phyloP scores from a whole-genome alignment of 495 filamentous ascomycete species.

The Cenococcum geophilum region DNA sequence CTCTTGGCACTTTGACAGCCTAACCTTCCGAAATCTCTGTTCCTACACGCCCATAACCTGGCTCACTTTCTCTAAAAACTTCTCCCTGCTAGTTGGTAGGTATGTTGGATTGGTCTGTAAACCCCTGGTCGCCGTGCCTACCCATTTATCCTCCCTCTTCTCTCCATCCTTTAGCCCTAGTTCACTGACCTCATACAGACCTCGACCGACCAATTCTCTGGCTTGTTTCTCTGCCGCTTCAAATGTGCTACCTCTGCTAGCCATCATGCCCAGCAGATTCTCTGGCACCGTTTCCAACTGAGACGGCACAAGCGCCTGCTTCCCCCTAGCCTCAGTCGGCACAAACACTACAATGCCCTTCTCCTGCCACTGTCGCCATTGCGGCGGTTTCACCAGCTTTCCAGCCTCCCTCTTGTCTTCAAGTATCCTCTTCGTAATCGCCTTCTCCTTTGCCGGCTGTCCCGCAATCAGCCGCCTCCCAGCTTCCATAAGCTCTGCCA shows the following conservation, averaged over 20 bases:
- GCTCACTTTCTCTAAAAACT: neutral
- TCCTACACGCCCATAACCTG: neutral
- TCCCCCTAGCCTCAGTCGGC: neutral
- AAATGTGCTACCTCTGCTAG: no score
- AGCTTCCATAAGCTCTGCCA: neutral
- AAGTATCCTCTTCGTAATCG: neutral
- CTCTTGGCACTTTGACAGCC: no score
- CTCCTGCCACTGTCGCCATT: no score
- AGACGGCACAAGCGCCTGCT: neutral
- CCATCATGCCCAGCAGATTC: no score
- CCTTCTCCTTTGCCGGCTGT: neutral
- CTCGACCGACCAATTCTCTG: neutral
- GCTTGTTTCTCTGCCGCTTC: neutral
- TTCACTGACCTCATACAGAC: neutral
- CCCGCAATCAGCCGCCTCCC: neutral
- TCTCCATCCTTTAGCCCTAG: neutral
- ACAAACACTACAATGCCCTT: no score
- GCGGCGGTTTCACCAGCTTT: no score
- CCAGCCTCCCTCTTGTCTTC: neutral
- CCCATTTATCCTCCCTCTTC: slow-evolving; percentile 1
- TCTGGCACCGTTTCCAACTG: no score
- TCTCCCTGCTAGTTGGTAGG: neutral
- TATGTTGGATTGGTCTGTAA: neutral
- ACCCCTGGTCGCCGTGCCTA: slow-evolving; percentile 1
- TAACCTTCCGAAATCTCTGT: no score